These are phyloP conservation scores for Colletotrichum eleusines DNA, from an alignment of 2,329 filamentous ascomycete species.

Conservation along the genomic window DNA sequence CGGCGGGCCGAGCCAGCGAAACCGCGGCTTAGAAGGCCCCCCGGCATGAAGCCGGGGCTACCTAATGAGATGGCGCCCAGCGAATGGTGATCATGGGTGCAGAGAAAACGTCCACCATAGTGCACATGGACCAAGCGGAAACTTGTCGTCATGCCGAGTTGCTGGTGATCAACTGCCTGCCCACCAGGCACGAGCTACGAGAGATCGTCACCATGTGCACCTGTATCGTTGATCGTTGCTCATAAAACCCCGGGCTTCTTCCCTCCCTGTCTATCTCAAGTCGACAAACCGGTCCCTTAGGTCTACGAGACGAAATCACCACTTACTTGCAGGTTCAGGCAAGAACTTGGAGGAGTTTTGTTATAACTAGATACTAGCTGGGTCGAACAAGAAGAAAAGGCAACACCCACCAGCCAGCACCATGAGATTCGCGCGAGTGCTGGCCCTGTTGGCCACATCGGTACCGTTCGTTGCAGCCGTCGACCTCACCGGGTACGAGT, in stretches of 20 bases:
- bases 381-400: neutral
- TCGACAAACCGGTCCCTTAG: neutral
- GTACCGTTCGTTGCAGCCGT: constrained; percentile 43
- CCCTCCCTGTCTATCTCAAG: neutral
- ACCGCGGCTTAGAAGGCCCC: neutral
- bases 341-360: neutral
- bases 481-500: constrained; percentile 63
- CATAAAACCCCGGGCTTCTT: neutral
- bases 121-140: neutral
- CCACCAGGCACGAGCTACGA: neutral
- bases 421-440: constrained; percentile 33
- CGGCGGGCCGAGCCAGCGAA: constrained; percentile 11
- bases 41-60: constrained; percentile 9
- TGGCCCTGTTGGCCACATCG: constrained; percentile 44
- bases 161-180: neutral
- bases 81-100: neutral
- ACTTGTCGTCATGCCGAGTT: constrained; percentile 1
- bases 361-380: no score
- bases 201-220: neutral
- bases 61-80: neutral
- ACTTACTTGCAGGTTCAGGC: neutral
- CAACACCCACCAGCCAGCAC: neutral
- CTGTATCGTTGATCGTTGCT: neutral
- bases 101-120: neutral
- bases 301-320: neutral